Conservation (phyloP, 1,284 basidiomycete species). For the Sporisorium iseilematis-ciliati region DNA sequence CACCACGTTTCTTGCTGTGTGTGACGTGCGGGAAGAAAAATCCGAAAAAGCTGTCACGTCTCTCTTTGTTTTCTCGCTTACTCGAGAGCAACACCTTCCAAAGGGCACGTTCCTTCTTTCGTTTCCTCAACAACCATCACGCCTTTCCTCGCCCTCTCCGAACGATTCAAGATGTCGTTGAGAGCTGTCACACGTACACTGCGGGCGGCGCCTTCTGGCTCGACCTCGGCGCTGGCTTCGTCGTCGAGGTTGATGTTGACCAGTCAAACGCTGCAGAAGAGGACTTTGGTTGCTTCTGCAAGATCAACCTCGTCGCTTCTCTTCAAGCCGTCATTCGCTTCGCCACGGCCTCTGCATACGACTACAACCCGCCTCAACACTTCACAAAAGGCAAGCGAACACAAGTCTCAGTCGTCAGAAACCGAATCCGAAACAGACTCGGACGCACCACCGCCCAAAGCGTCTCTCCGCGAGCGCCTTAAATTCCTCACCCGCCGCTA, state of each 20-base stretch:
- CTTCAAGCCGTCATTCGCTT: neutral
- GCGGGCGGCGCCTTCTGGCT: constrained; percentile 1
- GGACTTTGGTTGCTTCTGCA: neutral
- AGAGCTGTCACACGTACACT: constrained; percentile 8
- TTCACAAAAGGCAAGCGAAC: neutral
- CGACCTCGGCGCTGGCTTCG: constrained; percentile 5
- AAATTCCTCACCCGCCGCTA: constrained; percentile 62
- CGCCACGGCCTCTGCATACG: neutral
- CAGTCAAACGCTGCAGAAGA: neutral
- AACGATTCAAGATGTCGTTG: constrained; percentile 14
- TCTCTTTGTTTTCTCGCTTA: too few relatives aligned
- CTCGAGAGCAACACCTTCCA: neutral
- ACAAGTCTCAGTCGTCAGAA: neutral
- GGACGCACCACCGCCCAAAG: constrained; percentile 41
- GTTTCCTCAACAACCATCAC: constrained; percentile 1
- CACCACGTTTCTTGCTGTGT: too few relatives aligned
- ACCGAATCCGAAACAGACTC: constrained; percentile 12
- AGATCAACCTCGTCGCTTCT: neutral
- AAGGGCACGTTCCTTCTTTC: neutral
- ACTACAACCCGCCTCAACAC: neutral
- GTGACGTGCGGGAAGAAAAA: too few relatives aligned
- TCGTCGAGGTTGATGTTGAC: constrained; percentile 2
- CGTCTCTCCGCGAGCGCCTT: constrained; percentile 51
- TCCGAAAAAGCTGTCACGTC: too few relatives aligned
- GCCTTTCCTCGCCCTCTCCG: neutral